phyloP scores from a whole-genome alignment of 805 yeast species.

The Jamesozyma jinghongensis region DNA sequence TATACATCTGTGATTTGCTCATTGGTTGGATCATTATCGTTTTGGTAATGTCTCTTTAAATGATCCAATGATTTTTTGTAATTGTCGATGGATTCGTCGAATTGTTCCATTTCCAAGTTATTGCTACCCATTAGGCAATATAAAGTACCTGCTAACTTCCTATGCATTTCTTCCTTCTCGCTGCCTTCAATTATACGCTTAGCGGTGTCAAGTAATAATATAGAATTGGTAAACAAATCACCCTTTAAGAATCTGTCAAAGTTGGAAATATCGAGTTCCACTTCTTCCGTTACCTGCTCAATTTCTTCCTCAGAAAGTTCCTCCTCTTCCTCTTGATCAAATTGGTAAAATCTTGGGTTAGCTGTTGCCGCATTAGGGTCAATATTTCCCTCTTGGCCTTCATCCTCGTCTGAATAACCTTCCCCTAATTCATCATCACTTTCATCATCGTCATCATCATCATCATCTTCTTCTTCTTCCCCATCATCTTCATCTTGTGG shows the following conservation, averaged over 20 bases:
- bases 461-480: constrained; percentile 8
- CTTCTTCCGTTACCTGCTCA: constrained; percentile 6
- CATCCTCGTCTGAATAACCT: constrained; percentile 23
- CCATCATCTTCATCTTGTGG: constrained; percentile 9
- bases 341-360: constrained; percentile 15
- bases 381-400: constrained; percentile 20
- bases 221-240: constrained; percentile 57
- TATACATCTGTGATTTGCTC: constrained; percentile 9
- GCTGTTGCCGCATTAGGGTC: constrained; percentile 41
- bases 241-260: constrained; percentile 13
- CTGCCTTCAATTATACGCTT: background rate
- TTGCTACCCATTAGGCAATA: constrained; percentile 83
- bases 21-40: background rate
- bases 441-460: constrained; percentile 17
- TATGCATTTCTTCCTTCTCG: constrained; percentile 33
- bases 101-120: constrained; percentile 82
- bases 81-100: constrained; percentile 67
- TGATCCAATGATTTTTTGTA: constrained; percentile 39
- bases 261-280: background rate
- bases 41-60: constrained; percentile 29
- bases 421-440: constrained; percentile 15
- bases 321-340: constrained; percentile 22
- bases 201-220: constrained; percentile 52
- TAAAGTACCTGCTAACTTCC: constrained; percentile 41
- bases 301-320: constrained; percentile 5